These are phyloP conservation scores for Aspergillus versicolor DNA, from an alignment of 2,329 filamentous ascomycete genomes.

Conservation along the genomic window DNA sequence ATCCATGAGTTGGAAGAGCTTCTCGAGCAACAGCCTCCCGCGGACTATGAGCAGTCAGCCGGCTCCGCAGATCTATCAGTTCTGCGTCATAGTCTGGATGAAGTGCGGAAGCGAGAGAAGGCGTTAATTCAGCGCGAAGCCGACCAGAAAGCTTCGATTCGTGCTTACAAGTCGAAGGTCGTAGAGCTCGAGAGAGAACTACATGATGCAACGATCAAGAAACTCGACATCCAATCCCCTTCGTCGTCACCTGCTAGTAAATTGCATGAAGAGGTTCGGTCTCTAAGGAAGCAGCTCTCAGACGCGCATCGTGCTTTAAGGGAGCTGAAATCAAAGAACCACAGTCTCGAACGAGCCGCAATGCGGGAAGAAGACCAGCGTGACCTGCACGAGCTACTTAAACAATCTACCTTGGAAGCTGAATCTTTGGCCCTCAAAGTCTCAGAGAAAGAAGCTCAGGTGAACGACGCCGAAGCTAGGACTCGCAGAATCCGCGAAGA, in stretches of 20 bases:
- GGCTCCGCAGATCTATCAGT: constrained; percentile 54
- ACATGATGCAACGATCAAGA: constrained; percentile 58
- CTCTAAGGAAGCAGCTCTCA: constrained; percentile 61
- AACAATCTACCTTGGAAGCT: constrained; percentile 49
- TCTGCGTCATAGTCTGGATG: constrained; percentile 62
- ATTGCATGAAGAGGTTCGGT: constrained; percentile 54
- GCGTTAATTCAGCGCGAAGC: constrained; percentile 66
- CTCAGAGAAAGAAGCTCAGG: constrained; percentile 64
- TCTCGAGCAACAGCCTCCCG: constrained; percentile 54
- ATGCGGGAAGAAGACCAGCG: constrained; percentile 43
- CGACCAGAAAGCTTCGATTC: constrained; percentile 61
- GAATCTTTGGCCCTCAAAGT: constrained; percentile 73
- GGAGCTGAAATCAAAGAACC: constrained; percentile 53
- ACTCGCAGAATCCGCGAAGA: constrained; percentile 61
- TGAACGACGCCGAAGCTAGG: constrained; percentile 58
- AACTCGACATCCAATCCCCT: constrained; percentile 54
- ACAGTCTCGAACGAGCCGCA: constrained; percentile 52
- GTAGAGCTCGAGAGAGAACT: constrained; percentile 66
- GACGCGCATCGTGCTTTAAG: constrained; percentile 60
- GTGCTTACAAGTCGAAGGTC: constrained; percentile 64
- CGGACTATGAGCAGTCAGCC: constrained; percentile 33
- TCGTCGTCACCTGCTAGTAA: constrained; percentile 50
- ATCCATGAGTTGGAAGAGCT: constrained; percentile 51
- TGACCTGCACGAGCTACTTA: constrained; percentile 47
- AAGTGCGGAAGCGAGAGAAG: constrained; percentile 65